Conservation (phyloP, 306 rosid species). For the Malus sieversii region DNA sequence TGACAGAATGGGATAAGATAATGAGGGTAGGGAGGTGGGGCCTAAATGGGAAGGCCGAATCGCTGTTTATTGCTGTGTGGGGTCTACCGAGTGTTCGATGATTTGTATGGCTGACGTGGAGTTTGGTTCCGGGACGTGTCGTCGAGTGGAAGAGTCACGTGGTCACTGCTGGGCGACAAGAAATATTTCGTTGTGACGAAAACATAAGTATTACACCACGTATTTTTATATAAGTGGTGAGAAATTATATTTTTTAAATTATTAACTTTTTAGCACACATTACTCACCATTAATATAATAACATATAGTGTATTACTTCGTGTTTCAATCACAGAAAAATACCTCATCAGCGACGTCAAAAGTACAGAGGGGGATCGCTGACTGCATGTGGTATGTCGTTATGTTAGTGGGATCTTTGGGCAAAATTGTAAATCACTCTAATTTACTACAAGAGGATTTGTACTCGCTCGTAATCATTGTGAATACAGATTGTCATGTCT, state of each 20-base stretch:
- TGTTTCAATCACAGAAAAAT: too few relatives aligned
- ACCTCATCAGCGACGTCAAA: not conserved
- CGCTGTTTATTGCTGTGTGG: not conserved
- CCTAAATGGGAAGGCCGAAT: not conserved
- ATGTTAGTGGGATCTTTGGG: too few relatives aligned
- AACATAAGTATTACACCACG: accelerated
- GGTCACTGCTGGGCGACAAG: not conserved
- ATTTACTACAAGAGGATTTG: too few relatives aligned
- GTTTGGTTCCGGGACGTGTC: not conserved
- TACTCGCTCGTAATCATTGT: too few relatives aligned
- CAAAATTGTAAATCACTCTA: too few relatives aligned
- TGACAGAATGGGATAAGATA: not conserved
- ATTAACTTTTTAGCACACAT: too few relatives aligned
- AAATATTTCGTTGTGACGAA: too few relatives aligned
- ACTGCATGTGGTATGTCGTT: not conserved
- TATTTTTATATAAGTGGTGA: too few relatives aligned
- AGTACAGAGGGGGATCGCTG: not conserved
- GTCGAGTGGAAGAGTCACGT: not conserved
- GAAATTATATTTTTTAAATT: too few relatives aligned
- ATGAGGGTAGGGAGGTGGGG: not conserved
- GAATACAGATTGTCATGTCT: too few relatives aligned
- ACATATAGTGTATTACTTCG: accelerated
- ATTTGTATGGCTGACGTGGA: not conserved
- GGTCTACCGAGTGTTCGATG: not conserved
- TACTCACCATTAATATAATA: too few relatives aligned